A percentile compares a stretch with the other conserved stretches of the same genome.
These are phyloP conservation scores for Physaria fendleri DNA, from an alignment of 345 rosid genomes.

Conservation along the genomic window DNA sequence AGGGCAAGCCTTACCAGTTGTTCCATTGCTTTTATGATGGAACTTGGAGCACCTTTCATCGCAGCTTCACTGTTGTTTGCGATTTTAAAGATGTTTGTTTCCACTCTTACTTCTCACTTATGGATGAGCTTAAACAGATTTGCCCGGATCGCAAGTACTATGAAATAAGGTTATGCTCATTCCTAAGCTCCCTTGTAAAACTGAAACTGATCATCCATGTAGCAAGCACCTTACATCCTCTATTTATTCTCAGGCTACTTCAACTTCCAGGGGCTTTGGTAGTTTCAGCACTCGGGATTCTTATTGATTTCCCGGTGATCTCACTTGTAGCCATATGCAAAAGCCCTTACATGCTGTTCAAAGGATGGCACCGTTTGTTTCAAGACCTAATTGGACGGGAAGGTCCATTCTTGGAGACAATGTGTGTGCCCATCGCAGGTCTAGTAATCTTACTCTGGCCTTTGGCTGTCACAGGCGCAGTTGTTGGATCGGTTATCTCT, in stretches of 20 bases:
- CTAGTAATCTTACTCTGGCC: constrained; percentile 96
- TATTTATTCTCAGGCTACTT: constrained; percentile 46
- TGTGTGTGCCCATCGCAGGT: constrained; percentile 97
- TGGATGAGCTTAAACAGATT: constrained; percentile 58
- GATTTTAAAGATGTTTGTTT: constrained; percentile 73
- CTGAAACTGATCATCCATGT: not conserved
- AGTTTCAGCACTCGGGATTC: constrained; percentile 53
- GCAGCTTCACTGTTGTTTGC: constrained; percentile 56
- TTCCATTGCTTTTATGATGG: constrained; percentile 87
- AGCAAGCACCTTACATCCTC: not conserved
- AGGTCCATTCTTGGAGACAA: constrained; percentile 96
- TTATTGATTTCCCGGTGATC: constrained; percentile 63
- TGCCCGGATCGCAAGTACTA: constrained; percentile 53
- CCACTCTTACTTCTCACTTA: constrained; percentile 65
- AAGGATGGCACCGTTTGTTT: constrained; percentile 92
- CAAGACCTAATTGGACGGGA: constrained; percentile 90
- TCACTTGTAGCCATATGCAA: constrained; percentile 68
- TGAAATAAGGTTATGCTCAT: constrained; percentile 62
- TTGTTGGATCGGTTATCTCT: constrained; percentile 63
- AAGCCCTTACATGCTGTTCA: constrained; percentile 88
- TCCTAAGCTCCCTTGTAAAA: not conserved
- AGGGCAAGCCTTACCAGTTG: constrained; percentile 52
- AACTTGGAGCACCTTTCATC: constrained; percentile 55
- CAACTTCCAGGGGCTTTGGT: constrained; percentile 66
- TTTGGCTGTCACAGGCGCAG: constrained; percentile 82